Evolutionary conservation across 345 rosid species (phyloP).

Genomic region (Brassica incana): DNA sequence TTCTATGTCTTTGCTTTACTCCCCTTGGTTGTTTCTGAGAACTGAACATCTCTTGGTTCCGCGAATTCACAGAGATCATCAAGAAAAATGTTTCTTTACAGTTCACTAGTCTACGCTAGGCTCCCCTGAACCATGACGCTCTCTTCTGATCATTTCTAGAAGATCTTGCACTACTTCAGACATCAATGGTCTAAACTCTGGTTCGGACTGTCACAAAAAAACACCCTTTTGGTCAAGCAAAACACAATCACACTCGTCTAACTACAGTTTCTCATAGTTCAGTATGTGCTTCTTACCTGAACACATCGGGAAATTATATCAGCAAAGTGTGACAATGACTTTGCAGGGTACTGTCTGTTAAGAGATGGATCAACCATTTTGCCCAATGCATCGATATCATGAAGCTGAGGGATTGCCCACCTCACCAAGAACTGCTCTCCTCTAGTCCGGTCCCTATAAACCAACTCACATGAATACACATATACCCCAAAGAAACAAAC

Average conservation of each 20-base stretch:
- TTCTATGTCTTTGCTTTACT: conserved; percentile 13
- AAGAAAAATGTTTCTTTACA: conserved; percentile 27
- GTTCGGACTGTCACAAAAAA: conserved; percentile 59
- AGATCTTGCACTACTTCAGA: conserved; percentile 97
- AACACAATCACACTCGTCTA: conserved; percentile 8
- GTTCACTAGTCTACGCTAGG: conserved; percentile 32
- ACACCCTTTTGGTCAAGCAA: background rate
- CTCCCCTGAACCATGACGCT: conserved; percentile 61
- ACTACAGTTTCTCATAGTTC: background rate
- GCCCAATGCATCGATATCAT: conserved; percentile 88
- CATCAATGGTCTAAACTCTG: conserved; percentile 85
- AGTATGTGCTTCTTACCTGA: conserved; percentile 56
- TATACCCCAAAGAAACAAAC: background rate
- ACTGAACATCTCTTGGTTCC: conserved; percentile 27
- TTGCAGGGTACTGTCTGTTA: conserved; percentile 72
- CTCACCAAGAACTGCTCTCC: conserved; percentile 91
- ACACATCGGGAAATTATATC: conserved; percentile 94
- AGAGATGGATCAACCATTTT: conserved; percentile 96
- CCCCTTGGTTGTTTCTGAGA: conserved; percentile 21
- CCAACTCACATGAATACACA: conserved; percentile 8
- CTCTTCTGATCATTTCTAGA: conserved; percentile 71
- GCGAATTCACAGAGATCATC: conserved; percentile 24
- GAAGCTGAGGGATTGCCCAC: conserved; percentile 97
- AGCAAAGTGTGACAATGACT: conserved; percentile 86
- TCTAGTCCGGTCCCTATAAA: conserved; percentile 61